These are phyloP conservation scores for Adiantum capillusveneris DNA, from an alignment of 75 land plant species.

Conservation along the genomic window DNA sequence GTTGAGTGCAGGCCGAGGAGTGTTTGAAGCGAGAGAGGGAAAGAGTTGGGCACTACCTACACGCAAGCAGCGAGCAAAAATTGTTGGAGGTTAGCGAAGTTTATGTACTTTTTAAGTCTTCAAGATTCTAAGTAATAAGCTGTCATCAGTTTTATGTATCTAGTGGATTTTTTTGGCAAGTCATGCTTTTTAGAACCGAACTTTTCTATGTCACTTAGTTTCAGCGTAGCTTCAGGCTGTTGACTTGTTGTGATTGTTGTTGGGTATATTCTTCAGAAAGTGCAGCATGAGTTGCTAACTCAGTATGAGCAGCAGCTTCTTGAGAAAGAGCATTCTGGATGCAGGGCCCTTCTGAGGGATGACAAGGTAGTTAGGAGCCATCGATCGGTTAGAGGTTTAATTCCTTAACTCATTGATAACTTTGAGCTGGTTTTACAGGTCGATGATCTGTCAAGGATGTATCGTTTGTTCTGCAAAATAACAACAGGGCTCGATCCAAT, in stretches of 20 bases:
- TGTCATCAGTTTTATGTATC: too few species aligned
- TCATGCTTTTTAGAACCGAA: too few species aligned
- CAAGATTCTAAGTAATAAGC: too few species aligned
- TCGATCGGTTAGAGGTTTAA: too few species aligned
- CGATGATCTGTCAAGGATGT: conserved; percentile 88
- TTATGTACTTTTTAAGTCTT: too few species aligned
- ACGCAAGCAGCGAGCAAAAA: conserved; percentile 86
- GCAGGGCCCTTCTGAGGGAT: conserved; percentile 73
- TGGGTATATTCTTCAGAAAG: conserved; percentile 42
- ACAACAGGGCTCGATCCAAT: conserved; percentile 75
- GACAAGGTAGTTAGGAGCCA: conserved; percentile 66
- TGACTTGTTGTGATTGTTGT: background rate
- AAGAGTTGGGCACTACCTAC: conserved; percentile 81
- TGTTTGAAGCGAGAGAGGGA: conserved; percentile 87
- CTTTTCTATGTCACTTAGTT: too few species aligned
- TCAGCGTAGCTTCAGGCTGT: too few species aligned
- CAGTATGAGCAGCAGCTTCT: conserved; percentile 61
- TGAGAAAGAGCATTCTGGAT: conserved; percentile 92
- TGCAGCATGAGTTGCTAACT: conserved; percentile 70
- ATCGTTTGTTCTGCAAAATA: conserved; percentile 61
- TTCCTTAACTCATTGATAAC: too few species aligned
- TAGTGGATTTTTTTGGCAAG: too few species aligned
- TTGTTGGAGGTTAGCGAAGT: conserved; percentile 64
- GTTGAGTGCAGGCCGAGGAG: conserved; percentile 68
- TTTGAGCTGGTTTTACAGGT: conserved; percentile 49